Evolutionary conservation across 495 filamentous ascomycete genomes (phyloP), one percentile per base, ranked within the genome.

Genomic region (Lasiosphaeris hirsuta): DNA sequence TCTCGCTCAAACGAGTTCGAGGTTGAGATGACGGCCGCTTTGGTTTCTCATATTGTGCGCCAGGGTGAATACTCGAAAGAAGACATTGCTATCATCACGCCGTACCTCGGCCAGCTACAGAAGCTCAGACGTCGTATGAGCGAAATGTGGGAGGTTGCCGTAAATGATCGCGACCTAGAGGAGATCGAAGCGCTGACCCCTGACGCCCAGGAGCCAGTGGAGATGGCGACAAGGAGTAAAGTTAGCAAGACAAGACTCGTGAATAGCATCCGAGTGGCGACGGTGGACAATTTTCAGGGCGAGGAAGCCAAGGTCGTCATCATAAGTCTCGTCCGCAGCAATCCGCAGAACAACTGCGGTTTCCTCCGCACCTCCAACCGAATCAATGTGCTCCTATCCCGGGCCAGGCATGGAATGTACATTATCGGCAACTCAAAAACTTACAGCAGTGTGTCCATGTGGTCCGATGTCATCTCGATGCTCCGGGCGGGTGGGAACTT

Each of bases 221-320:
- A 17, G 18, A 13, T 14, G 0, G 18, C 23, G 13, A 10, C 14
- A 1, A 1, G 18, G 13, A 1, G 44, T 18, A 19, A 55, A 18
- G 11, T 45, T 30, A 15, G 43, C 9, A 56, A 56, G 45, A 50
- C 45, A 30, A 46, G 45, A 2, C 72, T 92, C 1, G 60, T 85
- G 0, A 75, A 86, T n/a, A 73, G 75, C 11, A 69, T 95, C 2
- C 75, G 86, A 23, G 65, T 90, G 7, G 87, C 90, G 14, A 93
- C 86, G 0, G 83, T 94, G 13, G 90, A 93, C 67, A 92, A 90
- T 63, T 92, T 92, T 55, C 89, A 92, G 62, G 88, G 88, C 7
- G 89, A 94, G 65, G 88, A 94, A 63, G 88, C 88, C 11, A 88
- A 90, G 51, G 78, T 93, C 3, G 78, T 94, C 9, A 75, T 94